Conservation (phyloP, 805 yeast species). For the Tetrapisispora arboricola region DNA sequence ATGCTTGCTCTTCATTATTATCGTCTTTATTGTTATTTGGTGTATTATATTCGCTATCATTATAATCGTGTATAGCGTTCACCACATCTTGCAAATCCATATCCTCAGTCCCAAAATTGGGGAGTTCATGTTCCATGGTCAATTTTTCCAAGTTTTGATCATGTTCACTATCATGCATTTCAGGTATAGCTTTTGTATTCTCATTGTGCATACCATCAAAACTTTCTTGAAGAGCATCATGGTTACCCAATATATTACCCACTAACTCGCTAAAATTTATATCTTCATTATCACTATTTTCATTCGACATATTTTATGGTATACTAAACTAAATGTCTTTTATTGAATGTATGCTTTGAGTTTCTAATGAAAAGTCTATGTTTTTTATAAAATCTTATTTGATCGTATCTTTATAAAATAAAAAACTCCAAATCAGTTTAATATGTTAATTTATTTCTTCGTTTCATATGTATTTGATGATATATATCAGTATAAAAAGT, state of each 20-base stretch:
- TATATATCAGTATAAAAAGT: no score
- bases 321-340: no score
- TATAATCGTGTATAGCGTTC: conserved; percentile 28
- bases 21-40: background rate
- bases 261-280: conserved; percentile 27
- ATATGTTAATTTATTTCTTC: no score
- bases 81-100: conserved; percentile 32
- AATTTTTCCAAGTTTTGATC: background rate
- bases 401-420: no score
- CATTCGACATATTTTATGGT: background rate
- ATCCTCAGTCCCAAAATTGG: conserved; percentile 20
- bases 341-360: no score
- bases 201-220: background rate
- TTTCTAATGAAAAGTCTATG: no score
- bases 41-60: background rate
- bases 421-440: no score
- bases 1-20: conserved; percentile 14
- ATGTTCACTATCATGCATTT: background rate
- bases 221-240: conserved; percentile 7
- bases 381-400: no score
- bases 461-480: no score
- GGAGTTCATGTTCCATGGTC: conserved; percentile 14
- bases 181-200: background rate
- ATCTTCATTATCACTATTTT: conserved; percentile 13
- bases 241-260: conserved; percentile 24